Base-by-base conservation (phyloP, 2,329 filamentous ascomycete species). In the Alternaria gansuensis region DNA sequence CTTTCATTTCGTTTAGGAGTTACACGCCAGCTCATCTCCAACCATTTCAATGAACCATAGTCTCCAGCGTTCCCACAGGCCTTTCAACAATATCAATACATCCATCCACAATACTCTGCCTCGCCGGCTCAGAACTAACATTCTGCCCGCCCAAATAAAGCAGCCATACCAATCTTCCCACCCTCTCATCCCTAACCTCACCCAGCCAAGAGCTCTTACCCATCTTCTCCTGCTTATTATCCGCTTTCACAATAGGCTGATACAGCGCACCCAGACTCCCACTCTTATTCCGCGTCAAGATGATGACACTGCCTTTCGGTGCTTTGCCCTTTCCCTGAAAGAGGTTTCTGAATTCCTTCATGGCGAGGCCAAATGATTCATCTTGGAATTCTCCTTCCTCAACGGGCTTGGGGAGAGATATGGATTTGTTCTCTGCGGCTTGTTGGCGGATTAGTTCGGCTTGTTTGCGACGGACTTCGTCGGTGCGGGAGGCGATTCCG, bases 81-180 rank as follows among this genome's bases (percentile, higher is more conserved):
- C 94, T 82, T 78, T 93, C 91, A 1, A 95, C 92, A 78, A 97
- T 90, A 66, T 89, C 89, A 83, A 98, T 89, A 60, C 96, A 85
- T 0, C 95, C 95, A 46, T 96, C 88, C 3, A 96, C 90, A 50
- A 99, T 90, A 67, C 86, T 96, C 78, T 87, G 83, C 66, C 94
- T 85, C 14, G 93, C 91, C 3, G 85, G 83, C 76, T 97, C 92
- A 63, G 92, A 96, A 29, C 93, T 93, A 9, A 97, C 93, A 70
- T 88, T 92, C 75, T 87, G 90, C 0, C 95, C 95, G 4, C 87
- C 92, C 31, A 99, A 82, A 78, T 97, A 99, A 67, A 93, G 90
- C 74, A 97, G 79, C 94, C 94, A 98, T 23, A 98, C 80, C 59
- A 94, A 80, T 57, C 91, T 86, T 56, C 90, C 90, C 11, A 99